phyloP scores from a whole-genome alignment of 495 filamentous ascomycete species.

The Penicillium cosmopolitanum region DNA sequence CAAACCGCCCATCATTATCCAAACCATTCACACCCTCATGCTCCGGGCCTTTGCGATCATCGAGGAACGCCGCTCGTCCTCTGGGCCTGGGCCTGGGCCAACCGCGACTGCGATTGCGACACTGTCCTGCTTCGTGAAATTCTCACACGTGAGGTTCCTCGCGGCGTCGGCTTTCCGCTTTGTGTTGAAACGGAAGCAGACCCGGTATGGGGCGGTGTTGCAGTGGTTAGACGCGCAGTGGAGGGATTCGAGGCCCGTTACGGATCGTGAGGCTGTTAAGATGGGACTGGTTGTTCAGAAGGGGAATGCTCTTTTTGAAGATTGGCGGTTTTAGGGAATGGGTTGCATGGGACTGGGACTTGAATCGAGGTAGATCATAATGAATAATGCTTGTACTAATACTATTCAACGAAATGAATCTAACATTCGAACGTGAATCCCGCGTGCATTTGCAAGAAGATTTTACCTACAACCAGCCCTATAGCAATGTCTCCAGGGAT shows the following conservation, averaged over 20 bases:
- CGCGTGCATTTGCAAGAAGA: too few species aligned
- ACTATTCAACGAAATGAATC: too few species aligned
- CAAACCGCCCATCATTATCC: constrained; percentile 56
- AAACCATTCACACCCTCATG: constrained; percentile 67
- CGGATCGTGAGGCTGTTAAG: constrained; percentile 31
- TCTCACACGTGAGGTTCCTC: constrained; percentile 70
- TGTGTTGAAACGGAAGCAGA: constrained; percentile 70
- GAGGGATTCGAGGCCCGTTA: constrained; percentile 34
- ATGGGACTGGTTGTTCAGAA: constrained; percentile 37
- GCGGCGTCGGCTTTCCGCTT: constrained; percentile 66
- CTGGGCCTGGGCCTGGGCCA: neutral
- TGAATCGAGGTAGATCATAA: too few species aligned
- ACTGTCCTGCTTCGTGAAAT: constrained; percentile 63
- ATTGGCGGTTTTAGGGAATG: constrained; percentile 42
- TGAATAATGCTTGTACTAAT: too few species aligned
- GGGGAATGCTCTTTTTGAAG: constrained; percentile 40
- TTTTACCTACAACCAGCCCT: too few species aligned
- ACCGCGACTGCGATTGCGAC: constrained; percentile 17
- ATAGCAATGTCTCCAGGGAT: too few species aligned
- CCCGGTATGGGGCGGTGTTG: constrained; percentile 61
- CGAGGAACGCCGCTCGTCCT: constrained; percentile 52
- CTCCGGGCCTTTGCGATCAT: constrained; percentile 68
- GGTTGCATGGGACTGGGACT: neutral
- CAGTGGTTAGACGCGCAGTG: constrained; percentile 61
- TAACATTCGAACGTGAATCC: too few species aligned